A percentile compares a stretch with the other conserved stretches of the same genome.
Conservation (phyloP, 2,329 filamentous ascomycete genomes). For the Cadophora luteo-olivacea region DNA sequence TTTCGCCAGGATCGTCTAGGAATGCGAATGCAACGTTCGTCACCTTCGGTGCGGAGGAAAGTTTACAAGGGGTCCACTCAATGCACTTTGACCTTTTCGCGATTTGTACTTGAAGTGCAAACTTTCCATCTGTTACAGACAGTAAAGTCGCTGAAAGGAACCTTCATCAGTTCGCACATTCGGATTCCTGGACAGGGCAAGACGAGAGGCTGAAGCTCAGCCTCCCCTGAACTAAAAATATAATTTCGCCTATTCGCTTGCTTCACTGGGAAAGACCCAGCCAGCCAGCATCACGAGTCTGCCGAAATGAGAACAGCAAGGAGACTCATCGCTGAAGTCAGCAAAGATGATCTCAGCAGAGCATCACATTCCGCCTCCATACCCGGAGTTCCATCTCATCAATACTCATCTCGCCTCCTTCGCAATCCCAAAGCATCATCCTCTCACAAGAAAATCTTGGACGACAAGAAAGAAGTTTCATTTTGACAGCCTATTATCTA, state of each 20-base stretch:
- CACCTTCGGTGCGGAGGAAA: neutral
- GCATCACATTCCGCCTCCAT: neutral
- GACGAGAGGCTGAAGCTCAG: neutral
- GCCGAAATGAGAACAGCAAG: neutral
- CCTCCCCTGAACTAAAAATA: neutral
- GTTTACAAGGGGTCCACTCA: neutral
- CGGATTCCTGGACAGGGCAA: neutral
- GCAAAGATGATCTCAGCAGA: neutral
- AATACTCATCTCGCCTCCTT: neutral
- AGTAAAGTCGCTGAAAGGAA: neutral
- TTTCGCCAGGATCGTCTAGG: neutral
- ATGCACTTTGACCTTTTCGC: neutral
- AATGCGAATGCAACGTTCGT: neutral
- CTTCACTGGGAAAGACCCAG: neutral
- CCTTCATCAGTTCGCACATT: neutral
- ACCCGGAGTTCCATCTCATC: neutral
- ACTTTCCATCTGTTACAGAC: too few species aligned
- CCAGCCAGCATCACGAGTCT: neutral
- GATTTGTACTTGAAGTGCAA: neutral
- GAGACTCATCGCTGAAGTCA: neutral
- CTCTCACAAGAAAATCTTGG: neutral
- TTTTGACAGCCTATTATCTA: neutral
- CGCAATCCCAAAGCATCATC: neutral
- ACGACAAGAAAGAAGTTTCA: slow-evolving; percentile 7
- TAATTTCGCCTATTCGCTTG: neutral